These are phyloP conservation scores for Solanum sejunctum DNA, from an alignment of 257 asterid species.

Conservation along the genomic window DNA sequence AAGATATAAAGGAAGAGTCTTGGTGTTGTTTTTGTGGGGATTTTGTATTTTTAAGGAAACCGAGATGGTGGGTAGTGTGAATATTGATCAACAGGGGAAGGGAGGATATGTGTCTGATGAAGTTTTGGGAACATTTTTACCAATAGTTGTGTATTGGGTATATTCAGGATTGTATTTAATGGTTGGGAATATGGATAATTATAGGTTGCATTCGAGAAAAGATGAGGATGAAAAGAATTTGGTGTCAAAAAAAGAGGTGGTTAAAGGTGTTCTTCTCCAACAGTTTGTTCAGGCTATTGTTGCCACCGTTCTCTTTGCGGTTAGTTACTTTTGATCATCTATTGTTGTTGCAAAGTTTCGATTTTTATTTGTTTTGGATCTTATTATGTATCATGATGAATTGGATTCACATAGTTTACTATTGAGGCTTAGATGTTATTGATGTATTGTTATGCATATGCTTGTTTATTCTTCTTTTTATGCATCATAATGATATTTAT, in stretches of 20 bases:
- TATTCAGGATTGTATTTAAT: conserved; percentile 73
- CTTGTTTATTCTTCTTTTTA: background rate
- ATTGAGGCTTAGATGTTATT: background rate
- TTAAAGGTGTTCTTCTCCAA: conserved; percentile 85
- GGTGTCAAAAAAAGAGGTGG: conserved; percentile 59
- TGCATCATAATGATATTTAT: background rate
- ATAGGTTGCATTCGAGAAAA: conserved; percentile 62
- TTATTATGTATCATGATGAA: background rate
- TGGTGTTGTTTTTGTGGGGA: background rate
- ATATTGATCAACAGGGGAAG: conserved; percentile 18
- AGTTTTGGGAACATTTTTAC: conserved; percentile 61
- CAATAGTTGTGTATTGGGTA: conserved; percentile 68
- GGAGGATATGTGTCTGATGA: conserved; percentile 58
- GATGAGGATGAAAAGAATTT: conserved; percentile 94
- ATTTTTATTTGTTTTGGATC: background rate
- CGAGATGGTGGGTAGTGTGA: background rate
- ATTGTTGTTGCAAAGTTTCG: background rate
- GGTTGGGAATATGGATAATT: conserved; percentile 42
- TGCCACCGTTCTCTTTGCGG: conserved; percentile 72
- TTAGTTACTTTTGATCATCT: conserved; percentile 18
- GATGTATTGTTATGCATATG: background rate
- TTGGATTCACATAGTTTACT: background rate
- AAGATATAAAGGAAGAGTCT: background rate
- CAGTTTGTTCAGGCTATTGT: conserved; percentile 83
- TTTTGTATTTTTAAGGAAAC: background rate